Percentiles rank a stretch among this genome's conserved stretches.
Conservation (phyloP, 495 filamentous ascomycete genomes). For the Trichoderma orchidacearum region DNA sequence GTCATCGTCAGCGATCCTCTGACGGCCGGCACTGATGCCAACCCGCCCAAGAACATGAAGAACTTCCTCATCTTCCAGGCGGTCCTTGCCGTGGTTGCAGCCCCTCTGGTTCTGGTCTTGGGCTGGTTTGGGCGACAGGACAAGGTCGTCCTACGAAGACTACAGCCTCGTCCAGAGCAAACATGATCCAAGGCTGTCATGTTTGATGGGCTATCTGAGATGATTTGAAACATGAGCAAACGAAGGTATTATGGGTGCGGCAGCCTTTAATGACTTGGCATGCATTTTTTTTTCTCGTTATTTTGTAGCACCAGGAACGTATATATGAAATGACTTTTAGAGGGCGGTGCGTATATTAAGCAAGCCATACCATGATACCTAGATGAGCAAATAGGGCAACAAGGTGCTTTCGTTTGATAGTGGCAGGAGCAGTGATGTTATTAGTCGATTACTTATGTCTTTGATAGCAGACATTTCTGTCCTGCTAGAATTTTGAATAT, state of each 20-base stretch:
- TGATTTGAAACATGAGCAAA: too few species aligned
- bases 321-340: not conserved
- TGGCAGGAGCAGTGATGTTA: not conserved
- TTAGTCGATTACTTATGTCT: not conserved
- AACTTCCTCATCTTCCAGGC: slow-evolving; percentile 66
- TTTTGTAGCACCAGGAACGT: not conserved
- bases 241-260: too few species aligned
- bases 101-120: slow-evolving; percentile 52
- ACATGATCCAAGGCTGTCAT: not conserved
- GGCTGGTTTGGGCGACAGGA: slow-evolving; percentile 47
- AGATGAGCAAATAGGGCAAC: too few species aligned
- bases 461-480: not conserved
- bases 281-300: not conserved
- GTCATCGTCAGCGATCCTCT: slow-evolving; percentile 71
- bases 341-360: too few species aligned
- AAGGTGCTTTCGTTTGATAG: not conserved
- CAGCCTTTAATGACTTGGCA: too few species aligned
- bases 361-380: too few species aligned
- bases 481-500: not conserved
- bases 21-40: slow-evolving; percentile 39
- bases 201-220: not conserved
- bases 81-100: slow-evolving; percentile 48
- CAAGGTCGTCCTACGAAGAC: slow-evolving; percentile 38
- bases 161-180: slow-evolving; percentile 24
- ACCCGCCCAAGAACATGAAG: slow-evolving; percentile 56